These are phyloP conservation scores for Arthroderma sp. DNA, from an alignment of 2,329 filamentous ascomycete species.

Conservation along the genomic window DNA sequence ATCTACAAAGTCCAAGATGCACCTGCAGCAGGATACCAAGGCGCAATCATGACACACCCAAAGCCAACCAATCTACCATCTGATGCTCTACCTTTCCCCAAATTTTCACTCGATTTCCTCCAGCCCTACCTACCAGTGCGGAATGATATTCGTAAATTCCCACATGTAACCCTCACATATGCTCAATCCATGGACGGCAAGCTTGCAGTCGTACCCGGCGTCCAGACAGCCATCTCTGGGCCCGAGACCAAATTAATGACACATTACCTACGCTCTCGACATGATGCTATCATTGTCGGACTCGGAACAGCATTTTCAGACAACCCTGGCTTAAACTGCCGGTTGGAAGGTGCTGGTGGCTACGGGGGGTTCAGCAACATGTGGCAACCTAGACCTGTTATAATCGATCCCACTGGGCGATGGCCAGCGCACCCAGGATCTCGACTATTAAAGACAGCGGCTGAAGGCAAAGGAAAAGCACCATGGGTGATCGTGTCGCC, in stretches of 20 bases:
- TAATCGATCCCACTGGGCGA: slow-evolving; percentile 66
- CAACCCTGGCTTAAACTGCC: slow-evolving; percentile 73
- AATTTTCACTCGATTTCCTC: slow-evolving; percentile 33
- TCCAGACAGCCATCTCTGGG: slow-evolving; percentile 73
- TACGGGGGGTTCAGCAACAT: slow-evolving; percentile 40
- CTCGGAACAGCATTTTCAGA: slow-evolving; percentile 74
- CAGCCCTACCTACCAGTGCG: slow-evolving; percentile 38
- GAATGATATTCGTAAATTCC: slow-evolving; percentile 24
- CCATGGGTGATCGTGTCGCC: slow-evolving; percentile 57
- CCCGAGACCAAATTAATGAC: slow-evolving; percentile 83
- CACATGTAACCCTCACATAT: slow-evolving; percentile 69
- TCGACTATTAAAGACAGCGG: slow-evolving; percentile 54
- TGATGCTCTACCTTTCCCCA: slow-evolving; percentile 34
- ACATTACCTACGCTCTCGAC: slow-evolving; percentile 72
- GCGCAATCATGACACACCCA: slow-evolving; percentile 4
- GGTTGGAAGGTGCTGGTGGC: slow-evolving; percentile 49
- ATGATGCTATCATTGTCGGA: slow-evolving; percentile 76
- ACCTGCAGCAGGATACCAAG: slow-evolving; percentile 8
- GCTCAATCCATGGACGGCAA: slow-evolving; percentile 79
- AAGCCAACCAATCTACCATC: slow-evolving; percentile 16
- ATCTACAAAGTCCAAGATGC: slow-evolving; percentile 23
- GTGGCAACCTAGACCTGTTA: slow-evolving; percentile 63
- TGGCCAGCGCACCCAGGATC: slow-evolving; percentile 51
- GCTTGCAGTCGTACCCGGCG: slow-evolving; percentile 61
- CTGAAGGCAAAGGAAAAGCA: slow-evolving; percentile 52